Conservation (phyloP, 2,329 filamentous ascomycete species). For the Podosphaera xanthii region DNA sequence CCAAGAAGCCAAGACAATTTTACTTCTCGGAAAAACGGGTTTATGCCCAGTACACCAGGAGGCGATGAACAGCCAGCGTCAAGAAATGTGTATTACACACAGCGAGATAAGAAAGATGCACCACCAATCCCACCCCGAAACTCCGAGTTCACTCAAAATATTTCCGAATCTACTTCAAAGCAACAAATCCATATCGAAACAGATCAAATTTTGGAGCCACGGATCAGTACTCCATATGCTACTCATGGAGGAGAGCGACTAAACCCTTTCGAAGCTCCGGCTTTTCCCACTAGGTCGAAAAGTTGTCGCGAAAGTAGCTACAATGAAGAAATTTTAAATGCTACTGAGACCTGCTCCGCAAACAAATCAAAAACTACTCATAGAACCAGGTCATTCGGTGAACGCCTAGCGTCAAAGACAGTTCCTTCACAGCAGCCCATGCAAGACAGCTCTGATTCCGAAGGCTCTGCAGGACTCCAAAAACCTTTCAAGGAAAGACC, state of each 20-base stretch:
- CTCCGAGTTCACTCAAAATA: slow-evolving; percentile 1
- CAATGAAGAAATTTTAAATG: no score
- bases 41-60: slow-evolving; percentile 14
- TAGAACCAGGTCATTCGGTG: no score
- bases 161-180: slow-evolving; percentile 1
- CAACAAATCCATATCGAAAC: not conserved
- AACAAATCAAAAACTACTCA: no score
- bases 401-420: no score
- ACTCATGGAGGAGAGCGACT: slow-evolving; percentile 34
- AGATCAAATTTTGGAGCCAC: slow-evolving; percentile 25
- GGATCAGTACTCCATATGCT: slow-evolving; percentile 34
- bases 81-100: slow-evolving; percentile 14
- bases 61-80: slow-evolving; percentile 16
- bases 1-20: slow-evolving; percentile 5
- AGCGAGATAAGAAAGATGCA: slow-evolving; percentile 8
- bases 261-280: slow-evolving; percentile 26
- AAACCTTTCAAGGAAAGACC: no score
- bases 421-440: no score
- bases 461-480: no score
- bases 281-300: slow-evolving; percentile 3
- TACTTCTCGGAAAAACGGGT: slow-evolving; percentile 10
- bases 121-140: slow-evolving; percentile 11
- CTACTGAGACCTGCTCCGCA: no score
- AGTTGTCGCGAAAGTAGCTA: slow-evolving; percentile 1
- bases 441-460: no score